Percentiles rank a stretch among this genome's conserved stretches.
Conservation (phyloP, 2,329 filamentous ascomycete genomes). For the Aspergillus proliferans region DNA sequence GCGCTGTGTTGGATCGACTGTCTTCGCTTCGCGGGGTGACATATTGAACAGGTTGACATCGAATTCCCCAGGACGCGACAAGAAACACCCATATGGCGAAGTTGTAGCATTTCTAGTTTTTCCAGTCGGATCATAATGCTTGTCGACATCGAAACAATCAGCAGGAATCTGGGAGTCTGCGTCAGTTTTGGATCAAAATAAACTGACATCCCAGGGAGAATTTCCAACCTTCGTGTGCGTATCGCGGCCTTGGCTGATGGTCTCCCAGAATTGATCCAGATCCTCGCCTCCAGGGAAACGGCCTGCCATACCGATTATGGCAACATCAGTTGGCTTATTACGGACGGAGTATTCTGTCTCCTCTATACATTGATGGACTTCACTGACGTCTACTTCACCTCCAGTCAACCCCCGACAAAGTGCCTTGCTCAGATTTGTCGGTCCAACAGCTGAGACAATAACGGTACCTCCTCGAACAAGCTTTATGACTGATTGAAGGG, state of each 20-base stretch:
- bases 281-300: conserved; percentile 6
- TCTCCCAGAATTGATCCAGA: conserved; percentile 3
- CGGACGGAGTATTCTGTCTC: not conserved
- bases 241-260: conserved; percentile 1
- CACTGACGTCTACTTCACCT: not conserved
- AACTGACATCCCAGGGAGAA: not conserved
- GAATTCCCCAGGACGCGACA: conserved; percentile 34
- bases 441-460: not conserved
- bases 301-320: conserved; percentile 6
- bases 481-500: not conserved
- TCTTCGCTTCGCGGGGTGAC: conserved; percentile 63
- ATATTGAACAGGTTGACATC: conserved; percentile 39
- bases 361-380: not conserved
- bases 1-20: conserved; percentile 74
- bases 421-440: not conserved
- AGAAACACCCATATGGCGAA: conserved; percentile 31
- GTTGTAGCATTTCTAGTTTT: conserved; percentile 26
- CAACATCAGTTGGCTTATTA: not conserved
- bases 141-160: conserved; percentile 29
- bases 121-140: conserved; percentile 28
- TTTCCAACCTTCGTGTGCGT: not conserved
- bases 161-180: conserved; percentile 22
- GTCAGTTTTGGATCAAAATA: conserved; percentile 12
- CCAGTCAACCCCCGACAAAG: not conserved
- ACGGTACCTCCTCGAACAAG: not conserved